A percentile compares a stretch with the other conserved stretches of the same genome.
Evolutionary conservation across 768 basidiomycete genomes (phyloP).

Genomic region (Rhodotorula diobovata): DNA sequence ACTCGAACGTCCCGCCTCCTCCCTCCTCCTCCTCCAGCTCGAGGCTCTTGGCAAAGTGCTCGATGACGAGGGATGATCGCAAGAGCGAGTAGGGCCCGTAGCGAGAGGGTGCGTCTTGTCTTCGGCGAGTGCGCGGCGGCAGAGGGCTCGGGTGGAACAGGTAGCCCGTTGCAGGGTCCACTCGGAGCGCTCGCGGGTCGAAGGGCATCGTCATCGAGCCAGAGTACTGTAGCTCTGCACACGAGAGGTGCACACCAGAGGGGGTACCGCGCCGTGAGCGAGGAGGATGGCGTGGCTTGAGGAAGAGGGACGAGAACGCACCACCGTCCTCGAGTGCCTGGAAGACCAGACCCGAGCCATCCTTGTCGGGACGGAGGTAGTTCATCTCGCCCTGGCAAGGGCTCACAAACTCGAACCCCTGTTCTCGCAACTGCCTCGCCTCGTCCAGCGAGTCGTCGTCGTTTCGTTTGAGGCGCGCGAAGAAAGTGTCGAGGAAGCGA

Average conservation of each 20-base stretch:
- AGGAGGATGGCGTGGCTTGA: background rate
- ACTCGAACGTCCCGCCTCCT: conserved; percentile 7
- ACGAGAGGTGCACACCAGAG: no score
- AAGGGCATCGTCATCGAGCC: conserved; percentile 22
- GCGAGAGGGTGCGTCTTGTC: background rate
- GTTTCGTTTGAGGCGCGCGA: conserved; percentile 14
- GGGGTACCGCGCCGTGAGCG: no score
- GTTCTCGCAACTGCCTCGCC: background rate
- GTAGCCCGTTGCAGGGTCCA: conserved; percentile 25
- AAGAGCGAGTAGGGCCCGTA: conserved; percentile 35
- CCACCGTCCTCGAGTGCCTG: conserved; percentile 19
- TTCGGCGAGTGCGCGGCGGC: background rate
- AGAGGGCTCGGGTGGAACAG: conserved; percentile 41
- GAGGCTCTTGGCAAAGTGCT: conserved; percentile 19
- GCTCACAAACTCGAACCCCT: conserved; percentile 34
- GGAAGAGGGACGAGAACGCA: background rate
- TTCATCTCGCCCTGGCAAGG: conserved; percentile 33
- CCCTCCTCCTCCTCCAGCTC: conserved; percentile 8
- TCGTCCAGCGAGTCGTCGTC: conserved; percentile 5
- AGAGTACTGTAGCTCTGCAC: conserved; percentile 29
- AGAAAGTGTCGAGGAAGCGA: conserved; percentile 38
- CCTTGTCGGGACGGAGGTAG: conserved; percentile 17
- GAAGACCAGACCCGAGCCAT: conserved; percentile 37
- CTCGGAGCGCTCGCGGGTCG: conserved; percentile 15
- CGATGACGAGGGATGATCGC: conserved; percentile 31